These are phyloP conservation scores for Astraeus odoratus DNA, from an alignment of 768 basidiomycete species.

Conservation along the genomic window DNA sequence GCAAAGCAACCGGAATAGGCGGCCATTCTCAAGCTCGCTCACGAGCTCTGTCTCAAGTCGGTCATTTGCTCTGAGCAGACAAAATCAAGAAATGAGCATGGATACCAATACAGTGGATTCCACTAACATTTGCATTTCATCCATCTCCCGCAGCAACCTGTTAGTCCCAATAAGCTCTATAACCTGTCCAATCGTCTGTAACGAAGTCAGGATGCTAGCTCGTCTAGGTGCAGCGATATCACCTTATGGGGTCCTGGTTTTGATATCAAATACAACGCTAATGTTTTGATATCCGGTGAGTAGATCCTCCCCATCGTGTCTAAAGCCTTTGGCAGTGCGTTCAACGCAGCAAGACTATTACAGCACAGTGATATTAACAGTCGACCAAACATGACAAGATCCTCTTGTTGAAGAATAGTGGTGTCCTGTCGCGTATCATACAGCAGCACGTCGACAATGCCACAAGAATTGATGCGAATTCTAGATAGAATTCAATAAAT, in stretches of 20 bases:
- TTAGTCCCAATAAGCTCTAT: slow-evolving; percentile 70
- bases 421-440: slow-evolving; percentile 65
- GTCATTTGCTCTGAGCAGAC: slow-evolving; percentile 59
- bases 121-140: slow-evolving; percentile 67
- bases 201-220: slow-evolving; percentile 2
- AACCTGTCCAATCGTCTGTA: slow-evolving; percentile 69
- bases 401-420: slow-evolving; percentile 71
- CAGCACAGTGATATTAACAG: slow-evolving; percentile 78
- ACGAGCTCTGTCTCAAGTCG: slow-evolving; percentile 76
- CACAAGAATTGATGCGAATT: slow-evolving; percentile 81
- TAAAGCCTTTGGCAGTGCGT: slow-evolving; percentile 59
- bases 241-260: slow-evolving; percentile 67
- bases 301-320: slow-evolving; percentile 71
- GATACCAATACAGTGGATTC: slow-evolving; percentile 16
- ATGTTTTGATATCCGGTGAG: slow-evolving; percentile 74
- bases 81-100: slow-evolving; percentile 1
- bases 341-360: slow-evolving; percentile 52
- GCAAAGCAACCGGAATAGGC: slow-evolving; percentile 80
- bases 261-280: slow-evolving; percentile 69
- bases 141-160: slow-evolving; percentile 67
- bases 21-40: slow-evolving; percentile 89
- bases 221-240: not conserved
- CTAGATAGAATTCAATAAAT: slow-evolving; percentile 38
- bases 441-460: slow-evolving; percentile 78
- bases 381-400: slow-evolving; percentile 79